Percentiles rank a stretch among this genome's conserved stretches.
Conservation (phyloP, 129 eudicot genomes). For the Dittrichia graveolens region DNA sequence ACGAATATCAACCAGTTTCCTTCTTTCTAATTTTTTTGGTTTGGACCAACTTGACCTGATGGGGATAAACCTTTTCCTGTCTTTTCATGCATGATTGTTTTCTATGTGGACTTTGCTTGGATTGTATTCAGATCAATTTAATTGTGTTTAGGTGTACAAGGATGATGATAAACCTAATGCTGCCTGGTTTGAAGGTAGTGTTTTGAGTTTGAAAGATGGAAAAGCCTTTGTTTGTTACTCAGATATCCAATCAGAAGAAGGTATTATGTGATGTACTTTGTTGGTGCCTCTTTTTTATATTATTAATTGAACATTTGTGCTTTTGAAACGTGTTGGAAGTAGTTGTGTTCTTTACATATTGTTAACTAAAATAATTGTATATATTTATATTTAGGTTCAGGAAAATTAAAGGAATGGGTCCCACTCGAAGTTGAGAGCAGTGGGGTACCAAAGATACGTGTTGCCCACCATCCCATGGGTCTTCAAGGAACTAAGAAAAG, state of each 20-base stretch:
- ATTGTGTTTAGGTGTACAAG: constrained; percentile 65
- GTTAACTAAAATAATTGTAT: neutral
- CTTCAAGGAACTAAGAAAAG: constrained; percentile 77
- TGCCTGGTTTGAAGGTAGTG: constrained; percentile 79
- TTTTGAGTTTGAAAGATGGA: constrained; percentile 57
- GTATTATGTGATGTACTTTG: constrained; percentile 39
- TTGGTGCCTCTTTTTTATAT: constrained; percentile 8
- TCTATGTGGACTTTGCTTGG: constrained; percentile 16
- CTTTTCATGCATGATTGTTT: constrained; percentile 11
- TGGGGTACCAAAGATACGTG: constrained; percentile 65
- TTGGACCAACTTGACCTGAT: neutral
- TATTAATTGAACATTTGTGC: neutral
- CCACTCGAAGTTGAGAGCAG: constrained; percentile 56
- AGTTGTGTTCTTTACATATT: neutral
- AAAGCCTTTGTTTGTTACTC: constrained; percentile 69
- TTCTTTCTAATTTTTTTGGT: neutral
- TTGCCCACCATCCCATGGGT: constrained; percentile 57
- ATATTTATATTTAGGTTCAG: constrained; percentile 41
- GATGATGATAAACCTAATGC: constrained; percentile 50
- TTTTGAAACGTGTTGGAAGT: neutral
- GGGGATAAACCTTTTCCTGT: neutral
- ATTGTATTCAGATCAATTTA: constrained; percentile 14
- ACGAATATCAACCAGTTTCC: neutral
- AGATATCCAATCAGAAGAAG: constrained; percentile 64
- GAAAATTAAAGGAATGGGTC: constrained; percentile 71